A percentile compares a stretch with the other conserved stretches of the same genome.
These are phyloP conservation scores for Syzygium aqueum DNA, from an alignment of 345 rosid genomes.

Conservation along the genomic window DNA sequence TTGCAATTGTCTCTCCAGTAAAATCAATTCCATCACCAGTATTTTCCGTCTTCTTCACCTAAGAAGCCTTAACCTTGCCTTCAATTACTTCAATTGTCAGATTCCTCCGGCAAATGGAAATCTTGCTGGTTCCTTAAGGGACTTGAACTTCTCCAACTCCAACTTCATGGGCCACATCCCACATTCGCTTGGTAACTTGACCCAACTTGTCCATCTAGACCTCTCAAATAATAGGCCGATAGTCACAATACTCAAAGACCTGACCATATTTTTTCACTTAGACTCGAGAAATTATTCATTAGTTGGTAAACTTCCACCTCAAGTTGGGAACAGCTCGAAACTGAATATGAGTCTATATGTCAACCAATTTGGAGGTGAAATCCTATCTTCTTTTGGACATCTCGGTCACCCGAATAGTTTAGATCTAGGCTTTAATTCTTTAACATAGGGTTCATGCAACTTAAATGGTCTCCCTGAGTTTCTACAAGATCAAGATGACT, in stretches of 20 bases:
- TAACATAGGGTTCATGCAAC: slow-evolving; percentile 10
- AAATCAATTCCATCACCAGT: not conserved
- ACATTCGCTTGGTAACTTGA: not conserved
- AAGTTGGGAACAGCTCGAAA: not conserved
- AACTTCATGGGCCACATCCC: not conserved
- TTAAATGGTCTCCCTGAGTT: slow-evolving; percentile 5
- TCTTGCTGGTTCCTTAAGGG: too few relatives aligned
- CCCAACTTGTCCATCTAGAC: not conserved
- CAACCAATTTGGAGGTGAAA: too few relatives aligned
- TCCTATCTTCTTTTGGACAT: not conserved
- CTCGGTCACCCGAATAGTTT: not conserved
- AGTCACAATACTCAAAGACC: not conserved
- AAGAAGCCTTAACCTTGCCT: not conserved
- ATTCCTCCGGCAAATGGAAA: too few relatives aligned
- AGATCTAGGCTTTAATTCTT: not conserved
- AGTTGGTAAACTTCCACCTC: not conserved
- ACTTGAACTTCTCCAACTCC: not conserved
- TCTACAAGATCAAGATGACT: not conserved
- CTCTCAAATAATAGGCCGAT: not conserved
- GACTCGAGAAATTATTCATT: rapidly evolving
- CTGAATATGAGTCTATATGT: not conserved
- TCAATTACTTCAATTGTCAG: not conserved
- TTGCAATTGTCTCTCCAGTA: not conserved
- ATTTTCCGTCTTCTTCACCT: not conserved
- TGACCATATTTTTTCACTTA: not conserved